These are phyloP conservation scores for Penicillium sp. DNA, from an alignment of 2,329 filamentous ascomycete genomes.

Conservation along the genomic window DNA sequence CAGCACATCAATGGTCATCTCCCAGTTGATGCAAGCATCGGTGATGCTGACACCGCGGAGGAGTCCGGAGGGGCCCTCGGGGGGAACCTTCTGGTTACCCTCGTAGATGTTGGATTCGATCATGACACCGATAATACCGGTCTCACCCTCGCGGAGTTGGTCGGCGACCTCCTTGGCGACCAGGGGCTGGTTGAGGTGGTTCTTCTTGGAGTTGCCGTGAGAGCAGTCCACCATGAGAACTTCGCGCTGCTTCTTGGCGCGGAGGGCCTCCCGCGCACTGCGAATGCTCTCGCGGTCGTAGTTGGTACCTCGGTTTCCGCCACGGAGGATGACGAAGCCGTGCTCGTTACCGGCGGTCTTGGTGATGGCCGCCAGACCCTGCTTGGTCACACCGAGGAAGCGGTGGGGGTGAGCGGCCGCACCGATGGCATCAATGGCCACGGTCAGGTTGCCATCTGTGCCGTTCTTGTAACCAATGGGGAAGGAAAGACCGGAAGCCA, in stretches of 20 bases:
- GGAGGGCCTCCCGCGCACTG: slow-evolving; percentile 68
- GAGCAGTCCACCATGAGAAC: slow-evolving; percentile 99
- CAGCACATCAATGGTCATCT: slow-evolving; percentile 71
- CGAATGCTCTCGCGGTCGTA: slow-evolving; percentile 81
- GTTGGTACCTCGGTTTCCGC: slow-evolving; percentile 88
- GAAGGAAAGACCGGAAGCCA: slow-evolving; percentile 92
- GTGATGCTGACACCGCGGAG: slow-evolving; percentile 93
- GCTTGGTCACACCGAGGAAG: slow-evolving; percentile 98
- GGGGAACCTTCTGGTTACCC: slow-evolving; percentile 78
- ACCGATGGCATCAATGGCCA: slow-evolving; percentile 94
- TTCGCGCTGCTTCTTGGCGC: slow-evolving; percentile 75
- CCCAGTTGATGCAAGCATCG: slow-evolving; percentile 94
- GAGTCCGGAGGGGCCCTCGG: slow-evolving; percentile 69
- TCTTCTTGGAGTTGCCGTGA: slow-evolving; percentile 95
- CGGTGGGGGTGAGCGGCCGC: slow-evolving; percentile 64
- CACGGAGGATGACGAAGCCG: slow-evolving; percentile 92
- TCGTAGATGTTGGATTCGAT: slow-evolving; percentile 98
- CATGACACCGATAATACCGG: slow-evolving; percentile 91
- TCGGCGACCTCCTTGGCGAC: slow-evolving; percentile 76
- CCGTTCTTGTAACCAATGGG: slow-evolving; percentile 99
- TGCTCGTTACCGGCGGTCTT: slow-evolving; percentile 91
- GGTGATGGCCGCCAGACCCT: slow-evolving; percentile 90
- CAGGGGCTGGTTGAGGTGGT: slow-evolving; percentile 95
- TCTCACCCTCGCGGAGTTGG: slow-evolving; percentile 81
- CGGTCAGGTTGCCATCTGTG: slow-evolving; percentile 82